Evolutionary conservation across 352 stramenopile genomes (phyloP).

Genomic region (Phytophthora pinifolia): DNA sequence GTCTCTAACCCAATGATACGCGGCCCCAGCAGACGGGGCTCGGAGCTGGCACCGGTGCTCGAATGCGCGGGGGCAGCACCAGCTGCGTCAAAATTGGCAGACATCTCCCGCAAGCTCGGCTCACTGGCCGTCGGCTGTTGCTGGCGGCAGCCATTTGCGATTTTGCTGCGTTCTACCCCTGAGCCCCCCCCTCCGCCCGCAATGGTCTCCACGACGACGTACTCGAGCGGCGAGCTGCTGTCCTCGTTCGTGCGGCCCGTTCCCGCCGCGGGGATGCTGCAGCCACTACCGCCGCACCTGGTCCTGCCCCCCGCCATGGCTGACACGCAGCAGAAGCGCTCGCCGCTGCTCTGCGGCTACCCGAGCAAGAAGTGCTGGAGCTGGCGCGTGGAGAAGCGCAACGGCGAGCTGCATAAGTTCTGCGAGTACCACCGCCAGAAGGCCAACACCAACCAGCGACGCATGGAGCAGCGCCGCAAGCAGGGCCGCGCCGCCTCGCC

Average conservation of each 20-base stretch:
- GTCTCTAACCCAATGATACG: too few relatives aligned
- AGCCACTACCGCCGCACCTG: slow-evolving; percentile 27
- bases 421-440: slow-evolving; percentile 87
- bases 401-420: slow-evolving; percentile 84
- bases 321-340: slow-evolving; percentile 41
- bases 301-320: slow-evolving; percentile 11
- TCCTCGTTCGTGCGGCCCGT: slow-evolving; percentile 30
- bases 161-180: slow-evolving; percentile 26
- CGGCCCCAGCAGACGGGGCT: too few relatives aligned
- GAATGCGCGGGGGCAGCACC: neutral
- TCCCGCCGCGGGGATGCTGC: slow-evolving; percentile 10
- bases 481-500: slow-evolving; percentile 38
- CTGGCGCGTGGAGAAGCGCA: slow-evolving; percentile 77
- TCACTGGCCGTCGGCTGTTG: slow-evolving; percentile 4
- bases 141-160: slow-evolving; percentile 25
- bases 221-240: slow-evolving; percentile 32
- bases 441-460: slow-evolving; percentile 83
- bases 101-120: slow-evolving; percentile 4
- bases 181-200: slow-evolving; percentile 2
- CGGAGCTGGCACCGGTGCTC: too few relatives aligned
- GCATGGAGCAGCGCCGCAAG: slow-evolving; percentile 82
- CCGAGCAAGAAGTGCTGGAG: slow-evolving; percentile 87
- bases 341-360: slow-evolving; percentile 64
- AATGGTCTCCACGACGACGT: slow-evolving; percentile 35
- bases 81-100: slow-evolving; percentile 19